These are phyloP conservation scores for Cornus suecica DNA, from an alignment of 148 eudicot species.

Conservation along the genomic window DNA sequence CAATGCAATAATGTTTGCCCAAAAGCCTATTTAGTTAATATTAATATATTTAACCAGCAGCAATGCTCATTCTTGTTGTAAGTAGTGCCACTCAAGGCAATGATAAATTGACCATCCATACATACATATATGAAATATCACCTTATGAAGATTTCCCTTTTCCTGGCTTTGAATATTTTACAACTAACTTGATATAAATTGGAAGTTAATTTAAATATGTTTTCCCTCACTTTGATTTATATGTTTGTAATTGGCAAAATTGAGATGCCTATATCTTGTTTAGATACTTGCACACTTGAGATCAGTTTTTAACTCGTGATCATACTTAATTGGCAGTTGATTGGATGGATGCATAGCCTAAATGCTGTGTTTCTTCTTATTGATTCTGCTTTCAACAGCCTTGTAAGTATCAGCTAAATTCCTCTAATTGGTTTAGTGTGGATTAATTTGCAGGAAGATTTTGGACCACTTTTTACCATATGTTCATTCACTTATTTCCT, in stretches of 20 bases:
- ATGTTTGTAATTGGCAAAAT: too few species aligned
- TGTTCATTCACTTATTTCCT: background rate
- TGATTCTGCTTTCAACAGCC: constrained; percentile 62
- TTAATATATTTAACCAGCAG: too few species aligned
- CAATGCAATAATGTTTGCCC: too few species aligned
- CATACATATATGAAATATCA: background rate
- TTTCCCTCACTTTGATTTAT: background rate
- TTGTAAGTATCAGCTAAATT: constrained; percentile 38
- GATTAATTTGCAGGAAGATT: background rate
- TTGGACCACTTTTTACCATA: background rate
- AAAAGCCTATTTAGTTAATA: too few species aligned
- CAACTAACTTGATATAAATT: background rate
- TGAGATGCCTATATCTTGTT: too few species aligned
- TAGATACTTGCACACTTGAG: too few species aligned
- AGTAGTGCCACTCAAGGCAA: background rate
- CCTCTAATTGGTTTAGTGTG: background rate
- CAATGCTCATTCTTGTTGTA: background rate
- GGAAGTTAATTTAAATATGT: background rate
- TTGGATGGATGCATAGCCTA: constrained; percentile 64
- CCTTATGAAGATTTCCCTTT: background rate
- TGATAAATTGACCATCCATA: background rate
- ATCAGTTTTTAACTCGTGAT: background rate
- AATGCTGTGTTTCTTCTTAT: constrained; percentile 68
- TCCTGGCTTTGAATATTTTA: background rate
- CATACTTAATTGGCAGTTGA: constrained; percentile 42